Base-by-base conservation (phyloP, 202 grass and related monocot genomes). In the Schoenoplectus tabernaemontani region DNA sequence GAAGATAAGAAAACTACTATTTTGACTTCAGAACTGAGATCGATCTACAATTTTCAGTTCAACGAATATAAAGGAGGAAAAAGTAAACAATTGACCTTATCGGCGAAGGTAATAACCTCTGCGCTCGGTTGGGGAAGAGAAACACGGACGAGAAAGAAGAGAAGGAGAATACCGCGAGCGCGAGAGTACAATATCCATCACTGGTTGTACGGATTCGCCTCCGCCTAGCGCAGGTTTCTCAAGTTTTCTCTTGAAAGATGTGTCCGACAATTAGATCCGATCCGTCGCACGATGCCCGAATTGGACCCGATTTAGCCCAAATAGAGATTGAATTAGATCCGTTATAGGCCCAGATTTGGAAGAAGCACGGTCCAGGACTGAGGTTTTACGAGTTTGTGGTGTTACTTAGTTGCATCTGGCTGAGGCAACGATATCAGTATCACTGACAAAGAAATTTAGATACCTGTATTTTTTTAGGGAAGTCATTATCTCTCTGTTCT, bases 81-180 rank as follows among this genome's bases (percentile, higher is more conserved):
- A 26, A 2, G 50, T 37, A 34, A 59, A 53, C 34, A 77, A 47
- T 10, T 53, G 60, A 98, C 91, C 91, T 95, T 98, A 64, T 94
- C 95, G 50, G 84, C 24, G 94, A 97, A 97, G 26, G 91, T 89
- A 82, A 97, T 88, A 47, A 94, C 89, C 69, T 97, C 95, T 6
- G 87, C 91, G 56, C 30, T 68, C 2, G 87, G 74, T 72, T 71
- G 80, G 24, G 23, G 23, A 30, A 56, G 11, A 30, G 88, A 82
- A 2, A 83, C 16, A 37, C 56, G 7, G 24, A 86, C 0, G 23
- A 48, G 11, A 15, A 44, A 7, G 82, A 82, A 11, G 42, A 85
- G 30, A 19, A 64, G 54, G 51, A 87, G 77, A 61, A 76, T 77
- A 67, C 36, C 77, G 56, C 12, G 34, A 60, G 74, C 81, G n/a